These are phyloP conservation scores for Neostapfia colusana DNA, from an alignment of 176 grass and related monocot genomes.

Conservation along the genomic window DNA sequence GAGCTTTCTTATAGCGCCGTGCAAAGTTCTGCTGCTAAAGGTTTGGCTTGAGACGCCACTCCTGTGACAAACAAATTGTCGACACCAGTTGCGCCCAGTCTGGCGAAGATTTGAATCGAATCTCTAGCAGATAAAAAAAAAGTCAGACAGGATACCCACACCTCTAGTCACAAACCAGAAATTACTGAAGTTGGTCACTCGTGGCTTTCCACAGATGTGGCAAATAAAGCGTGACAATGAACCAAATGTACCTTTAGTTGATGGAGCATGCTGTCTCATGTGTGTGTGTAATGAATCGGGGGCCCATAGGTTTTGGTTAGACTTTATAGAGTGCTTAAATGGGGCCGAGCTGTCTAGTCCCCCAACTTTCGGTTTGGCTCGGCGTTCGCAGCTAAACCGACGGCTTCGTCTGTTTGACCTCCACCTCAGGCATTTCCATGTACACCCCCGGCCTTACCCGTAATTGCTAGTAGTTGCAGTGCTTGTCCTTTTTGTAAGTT, in stretches of 20 bases:
- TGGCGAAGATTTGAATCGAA: neutral
- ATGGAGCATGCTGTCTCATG: neutral
- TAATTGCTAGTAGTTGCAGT: slow-evolving; percentile 8
- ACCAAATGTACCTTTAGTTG: neutral
- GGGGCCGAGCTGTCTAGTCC: slow-evolving; percentile 17
- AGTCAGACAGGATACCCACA: neutral
- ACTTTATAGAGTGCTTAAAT: slow-evolving; percentile 30
- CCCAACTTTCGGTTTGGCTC: slow-evolving; percentile 3
- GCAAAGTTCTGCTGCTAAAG: too few relatives aligned
- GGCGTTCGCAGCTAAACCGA: slow-evolving; percentile 19
- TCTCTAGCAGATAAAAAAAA: neutral
- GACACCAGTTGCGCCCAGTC: neutral
- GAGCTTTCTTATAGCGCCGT: too few relatives aligned
- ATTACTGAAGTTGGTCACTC: neutral
- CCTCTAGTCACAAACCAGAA: neutral
- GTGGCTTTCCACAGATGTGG: neutral
- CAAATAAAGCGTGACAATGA: neutral
- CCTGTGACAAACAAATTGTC: neutral
- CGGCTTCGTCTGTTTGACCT: slow-evolving; percentile 6
- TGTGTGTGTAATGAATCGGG: slow-evolving; percentile 19
- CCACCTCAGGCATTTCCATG: neutral
- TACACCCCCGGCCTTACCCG: neutral
- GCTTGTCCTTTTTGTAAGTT: neutral
- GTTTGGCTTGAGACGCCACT: too few relatives aligned
- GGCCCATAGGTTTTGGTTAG: slow-evolving; percentile 14